These are phyloP conservation scores for Globisporangium alternatum DNA, from an alignment of 352 stramenopile genomes.

Conservation along the genomic window DNA sequence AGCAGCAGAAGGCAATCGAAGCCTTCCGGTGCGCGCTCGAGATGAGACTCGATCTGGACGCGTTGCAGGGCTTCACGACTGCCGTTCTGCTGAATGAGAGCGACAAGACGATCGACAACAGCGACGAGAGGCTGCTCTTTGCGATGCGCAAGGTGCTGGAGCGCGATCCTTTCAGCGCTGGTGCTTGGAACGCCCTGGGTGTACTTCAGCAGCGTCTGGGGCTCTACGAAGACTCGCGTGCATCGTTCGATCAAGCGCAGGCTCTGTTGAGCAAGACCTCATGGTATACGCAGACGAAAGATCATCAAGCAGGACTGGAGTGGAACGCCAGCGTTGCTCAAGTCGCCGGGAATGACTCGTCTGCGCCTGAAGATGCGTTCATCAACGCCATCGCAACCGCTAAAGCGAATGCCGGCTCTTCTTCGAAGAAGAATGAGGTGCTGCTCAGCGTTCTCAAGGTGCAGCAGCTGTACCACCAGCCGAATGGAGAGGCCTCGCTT, in stretches of 20 bases:
- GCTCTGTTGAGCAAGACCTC: constrained; percentile 8
- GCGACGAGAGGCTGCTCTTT: constrained; percentile 53
- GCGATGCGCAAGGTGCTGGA: constrained; percentile 81
- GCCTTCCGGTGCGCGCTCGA: constrained; percentile 79
- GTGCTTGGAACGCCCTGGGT: constrained; percentile 64
- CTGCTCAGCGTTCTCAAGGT: constrained; percentile 9
- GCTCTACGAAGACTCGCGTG: constrained; percentile 34
- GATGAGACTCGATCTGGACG: constrained; percentile 69
- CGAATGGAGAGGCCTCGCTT: constrained; percentile 4
- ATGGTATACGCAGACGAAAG: background rate
- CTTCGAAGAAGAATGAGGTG: background rate
- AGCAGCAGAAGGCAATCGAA: constrained; percentile 56
- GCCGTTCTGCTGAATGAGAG: constrained; percentile 25
- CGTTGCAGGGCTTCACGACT: constrained; percentile 59
- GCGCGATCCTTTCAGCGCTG: constrained; percentile 56
- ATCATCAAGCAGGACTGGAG: constrained; percentile 18
- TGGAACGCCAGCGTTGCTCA: constrained; percentile 42
- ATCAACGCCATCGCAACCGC: constrained; percentile 9
- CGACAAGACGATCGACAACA: constrained; percentile 18
- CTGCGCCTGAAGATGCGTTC: constrained; percentile 1
- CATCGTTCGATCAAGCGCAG: constrained; percentile 27
- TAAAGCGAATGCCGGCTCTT: background rate
- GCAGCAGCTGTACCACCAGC: constrained; percentile 11
- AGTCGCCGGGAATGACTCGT: constrained; percentile 13
- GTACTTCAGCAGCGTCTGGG: constrained; percentile 57